phyloP scores from a whole-genome alignment of 2,329 filamentous ascomycete genomes.

The Cladobotryum protrusum region DNA sequence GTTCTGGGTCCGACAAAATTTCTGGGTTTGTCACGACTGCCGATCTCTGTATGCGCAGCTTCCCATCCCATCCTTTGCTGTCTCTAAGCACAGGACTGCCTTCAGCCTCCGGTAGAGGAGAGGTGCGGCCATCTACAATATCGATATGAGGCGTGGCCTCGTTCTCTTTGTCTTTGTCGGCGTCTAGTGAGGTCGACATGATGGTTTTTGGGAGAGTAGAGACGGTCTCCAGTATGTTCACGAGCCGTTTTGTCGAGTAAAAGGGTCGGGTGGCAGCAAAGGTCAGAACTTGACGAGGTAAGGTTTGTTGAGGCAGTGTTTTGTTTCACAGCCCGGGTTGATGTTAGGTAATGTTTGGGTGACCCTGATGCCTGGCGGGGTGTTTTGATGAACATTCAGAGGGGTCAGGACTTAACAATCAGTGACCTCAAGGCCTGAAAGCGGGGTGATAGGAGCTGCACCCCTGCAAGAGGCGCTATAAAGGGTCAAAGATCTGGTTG shows the following conservation, averaged over 20 bases:
- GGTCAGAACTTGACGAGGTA: too few species aligned
- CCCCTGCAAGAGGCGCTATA: conserved; percentile 5
- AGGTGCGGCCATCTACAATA: conserved; percentile 37
- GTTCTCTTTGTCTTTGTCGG: conserved; percentile 27
- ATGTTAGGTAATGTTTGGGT: too few species aligned
- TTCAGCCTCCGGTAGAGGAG: conserved; percentile 35
- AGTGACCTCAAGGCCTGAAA: conserved; percentile 1
- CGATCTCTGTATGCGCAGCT: conserved; percentile 63
- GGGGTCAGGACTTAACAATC: background rate
- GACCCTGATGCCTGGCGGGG: background rate
- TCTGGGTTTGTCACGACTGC: conserved; percentile 67
- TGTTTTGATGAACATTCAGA: background rate
- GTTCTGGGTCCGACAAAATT: conserved; percentile 76
- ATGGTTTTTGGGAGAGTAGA: conserved; percentile 10
- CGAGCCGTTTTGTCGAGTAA: too few species aligned
- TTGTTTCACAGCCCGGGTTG: too few species aligned
- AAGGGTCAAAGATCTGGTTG: too few species aligned
- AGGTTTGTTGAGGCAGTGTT: too few species aligned
- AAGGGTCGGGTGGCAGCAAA: too few species aligned
- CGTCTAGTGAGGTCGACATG: conserved; percentile 38
- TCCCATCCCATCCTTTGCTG: conserved; percentile 76
- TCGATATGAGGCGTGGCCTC: conserved; percentile 42
- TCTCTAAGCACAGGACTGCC: conserved; percentile 46
- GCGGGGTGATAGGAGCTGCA: conserved; percentile 4
- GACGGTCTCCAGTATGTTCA: too few species aligned